phyloP scores from a whole-genome alignment of 441 rosid genomes.

The Oxalis stricta region DNA sequence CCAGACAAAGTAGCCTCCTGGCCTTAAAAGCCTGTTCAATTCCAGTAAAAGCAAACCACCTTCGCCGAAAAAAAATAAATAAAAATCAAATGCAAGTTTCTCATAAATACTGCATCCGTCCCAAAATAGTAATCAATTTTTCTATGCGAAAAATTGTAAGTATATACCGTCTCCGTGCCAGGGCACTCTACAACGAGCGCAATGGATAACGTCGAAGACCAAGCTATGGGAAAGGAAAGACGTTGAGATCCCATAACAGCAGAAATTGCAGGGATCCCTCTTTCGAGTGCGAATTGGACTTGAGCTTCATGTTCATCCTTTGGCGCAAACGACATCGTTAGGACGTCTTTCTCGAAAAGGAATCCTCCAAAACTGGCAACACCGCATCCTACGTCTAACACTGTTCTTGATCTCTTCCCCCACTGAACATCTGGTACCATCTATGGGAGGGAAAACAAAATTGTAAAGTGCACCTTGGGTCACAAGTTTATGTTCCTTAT shows the following conservation, averaged over 20 bases:
- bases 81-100: not conserved
- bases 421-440: constrained; percentile 51
- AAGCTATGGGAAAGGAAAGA: constrained; percentile 71
- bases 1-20: constrained; percentile 91
- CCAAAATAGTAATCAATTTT: not conserved
- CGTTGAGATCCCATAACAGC: constrained; percentile 93
- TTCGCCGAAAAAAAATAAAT: constrained; percentile 2
- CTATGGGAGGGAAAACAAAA: constrained; percentile 19
- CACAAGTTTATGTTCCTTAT: too few species aligned
- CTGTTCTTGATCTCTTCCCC: constrained; percentile 69
- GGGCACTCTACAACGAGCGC: constrained; percentile 93
- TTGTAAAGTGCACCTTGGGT: too few species aligned
- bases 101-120: not conserved
- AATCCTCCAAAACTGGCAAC: constrained; percentile 92
- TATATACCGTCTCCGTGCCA: constrained; percentile 90
- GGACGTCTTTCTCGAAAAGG: constrained; percentile 76
- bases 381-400: constrained; percentile 90
- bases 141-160: too few species aligned
- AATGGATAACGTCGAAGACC: constrained; percentile 78
- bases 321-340: constrained; percentile 90
- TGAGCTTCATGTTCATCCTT: constrained; percentile 96
- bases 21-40: constrained; percentile 69
- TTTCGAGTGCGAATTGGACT: constrained; percentile 85
- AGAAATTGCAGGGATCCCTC: constrained; percentile 85
- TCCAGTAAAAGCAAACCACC: constrained; percentile 75